Evolutionary conservation across 1,284 basidiomycete species (phyloP).

Genomic region (Schizophyllum commune): DNA sequence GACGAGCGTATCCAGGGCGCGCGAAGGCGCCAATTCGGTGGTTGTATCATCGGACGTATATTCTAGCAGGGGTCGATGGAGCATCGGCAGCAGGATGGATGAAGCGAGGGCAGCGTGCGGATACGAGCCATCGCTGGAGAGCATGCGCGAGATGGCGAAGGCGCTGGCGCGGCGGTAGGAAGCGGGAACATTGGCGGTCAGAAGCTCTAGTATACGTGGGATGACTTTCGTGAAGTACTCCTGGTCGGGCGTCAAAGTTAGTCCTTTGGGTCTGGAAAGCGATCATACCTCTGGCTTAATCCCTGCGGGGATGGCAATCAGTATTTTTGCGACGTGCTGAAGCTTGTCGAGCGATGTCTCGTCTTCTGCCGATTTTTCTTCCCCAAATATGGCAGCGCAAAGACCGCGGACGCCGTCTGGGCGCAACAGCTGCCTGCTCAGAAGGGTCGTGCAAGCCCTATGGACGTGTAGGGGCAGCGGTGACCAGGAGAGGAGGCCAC

Average conservation of each 20-base stretch:
- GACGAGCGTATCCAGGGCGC: conserved; percentile 40
- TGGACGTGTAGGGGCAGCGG: conserved; percentile 42
- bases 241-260: conserved; percentile 27
- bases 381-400: conserved; percentile 58
- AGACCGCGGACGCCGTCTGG: conserved; percentile 62
- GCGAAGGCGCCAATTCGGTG: conserved; percentile 20
- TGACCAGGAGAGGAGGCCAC: conserved; percentile 40
- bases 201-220: conserved; percentile 43
- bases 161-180: conserved; percentile 55
- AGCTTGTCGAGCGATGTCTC: conserved; percentile 56
- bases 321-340: conserved; percentile 52
- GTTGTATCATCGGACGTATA: conserved; percentile 1
- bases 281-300: conserved; percentile 44
- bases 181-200: conserved; percentile 33
- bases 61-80: conserved; percentile 14
- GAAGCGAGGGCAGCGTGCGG: conserved; percentile 19
- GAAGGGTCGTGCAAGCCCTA: conserved; percentile 49
- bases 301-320: conserved; percentile 48
- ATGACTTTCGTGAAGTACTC: conserved; percentile 51
- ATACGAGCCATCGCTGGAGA: conserved; percentile 17
- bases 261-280: background rate
- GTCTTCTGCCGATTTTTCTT: conserved; percentile 40
- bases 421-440: conserved; percentile 61
- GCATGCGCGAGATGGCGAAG: conserved; percentile 60
- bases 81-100: conserved; percentile 25